Base-by-base conservation (phyloP, 345 rosid genomes). In the Gossypium turneri region DNA sequence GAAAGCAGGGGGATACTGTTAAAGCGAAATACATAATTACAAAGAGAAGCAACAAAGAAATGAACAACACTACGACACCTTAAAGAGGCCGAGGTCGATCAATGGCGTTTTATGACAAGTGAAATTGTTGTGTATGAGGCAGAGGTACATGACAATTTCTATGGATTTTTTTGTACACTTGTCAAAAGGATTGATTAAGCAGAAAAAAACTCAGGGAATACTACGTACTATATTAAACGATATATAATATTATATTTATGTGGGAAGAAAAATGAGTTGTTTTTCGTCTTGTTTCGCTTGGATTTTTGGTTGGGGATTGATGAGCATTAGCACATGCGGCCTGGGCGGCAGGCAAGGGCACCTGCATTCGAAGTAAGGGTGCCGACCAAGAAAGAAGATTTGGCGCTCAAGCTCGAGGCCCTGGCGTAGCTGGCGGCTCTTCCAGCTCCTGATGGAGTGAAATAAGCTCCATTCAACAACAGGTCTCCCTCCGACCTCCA, bases 401-500 rank as follows among this genome's bases (percentile, higher is more conserved):
- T 88, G 52, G 92, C 92, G 34, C 79, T 86, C 76, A 88, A 85
- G 81, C 92, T 88, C 9, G 92, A 88, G 67, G 92, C 92, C 83
- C 86, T 85, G 53, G 90, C 92, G 43, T 85, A 89, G 73, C 85
- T 87, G 34, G 86, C 79, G 41, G 83, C 85, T 61, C 71, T 80
- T 41, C 83, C 90, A 10, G 76, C 68, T 64, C 92, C 92, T 22
- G 92, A 89, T 55, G 83, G 77, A 59, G 81, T 85, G 73, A 89
- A 89, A 74, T 74, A 89, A 5, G 92, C 92, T 73, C 92, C 92
- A 69, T 89, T 87, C 48, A 85, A 61, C 74, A 89, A 44, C 7
- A 85, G 73, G 27, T 89, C 92, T 80, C 92, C 90, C 50, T 85
- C 77, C 47, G 92, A 89, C 84, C 90, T 82, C 92, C 92, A 89